Evolutionary conservation across 192 early-diverging fungal species (phyloP).

Genomic region (Coemansia reversa): DNA sequence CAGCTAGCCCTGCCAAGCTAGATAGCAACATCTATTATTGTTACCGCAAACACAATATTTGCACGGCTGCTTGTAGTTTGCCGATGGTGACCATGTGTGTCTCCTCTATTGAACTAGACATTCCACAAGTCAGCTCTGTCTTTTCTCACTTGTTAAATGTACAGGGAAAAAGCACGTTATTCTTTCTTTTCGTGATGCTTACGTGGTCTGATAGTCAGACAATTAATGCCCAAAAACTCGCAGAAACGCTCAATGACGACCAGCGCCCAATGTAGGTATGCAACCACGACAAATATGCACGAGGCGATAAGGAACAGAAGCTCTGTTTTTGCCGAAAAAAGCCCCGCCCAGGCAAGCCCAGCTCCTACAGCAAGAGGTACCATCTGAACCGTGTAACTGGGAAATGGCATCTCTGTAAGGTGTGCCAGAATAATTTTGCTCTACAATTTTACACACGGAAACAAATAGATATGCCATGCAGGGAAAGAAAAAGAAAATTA

Average conservation of each 20-base stretch:
- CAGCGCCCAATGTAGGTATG: constrained; percentile 83
- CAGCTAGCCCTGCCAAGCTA: too few relatives aligned
- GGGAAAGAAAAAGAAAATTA: background rate
- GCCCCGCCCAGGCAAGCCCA: constrained; percentile 63
- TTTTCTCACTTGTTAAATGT: background rate
- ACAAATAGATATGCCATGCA: background rate
- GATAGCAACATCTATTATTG: too few relatives aligned
- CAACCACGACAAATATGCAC: constrained; percentile 69
- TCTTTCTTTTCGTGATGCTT: constrained; percentile 52
- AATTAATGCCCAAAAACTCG: constrained; percentile 79
- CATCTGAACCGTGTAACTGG: constrained; percentile 77
- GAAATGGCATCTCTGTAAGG: constrained; percentile 78
- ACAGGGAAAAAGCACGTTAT: constrained; percentile 11
- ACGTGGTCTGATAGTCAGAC: constrained; percentile 70
- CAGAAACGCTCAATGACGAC: constrained; percentile 89
- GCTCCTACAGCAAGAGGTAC: constrained; percentile 74
- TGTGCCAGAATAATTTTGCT: constrained; percentile 91
- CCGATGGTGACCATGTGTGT: too few relatives aligned
- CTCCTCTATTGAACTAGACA: background rate
- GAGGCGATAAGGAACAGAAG: constrained; percentile 67
- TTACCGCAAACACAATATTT: too few relatives aligned
- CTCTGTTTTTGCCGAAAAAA: constrained; percentile 70
- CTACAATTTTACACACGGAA: constrained; percentile 21
- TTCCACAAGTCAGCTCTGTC: background rate
- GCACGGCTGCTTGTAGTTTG: too few relatives aligned